A percentile compares a stretch with the other conserved stretches of the same genome.
These are phyloP conservation scores for Cryphonectria parasitica DNA, from an alignment of 2,329 filamentous ascomycete species.

Conservation along the genomic window DNA sequence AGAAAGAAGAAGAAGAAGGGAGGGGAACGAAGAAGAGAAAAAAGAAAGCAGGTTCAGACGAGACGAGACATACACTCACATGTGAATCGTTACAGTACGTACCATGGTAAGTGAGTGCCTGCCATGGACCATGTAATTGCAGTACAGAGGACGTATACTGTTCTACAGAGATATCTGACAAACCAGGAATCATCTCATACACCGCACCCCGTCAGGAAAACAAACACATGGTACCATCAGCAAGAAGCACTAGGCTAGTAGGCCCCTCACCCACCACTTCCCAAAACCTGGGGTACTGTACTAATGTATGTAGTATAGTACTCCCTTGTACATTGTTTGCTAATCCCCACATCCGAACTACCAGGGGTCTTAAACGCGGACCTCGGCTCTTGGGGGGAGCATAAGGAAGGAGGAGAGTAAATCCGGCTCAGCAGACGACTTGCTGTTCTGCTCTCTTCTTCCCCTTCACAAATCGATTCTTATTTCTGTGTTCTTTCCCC, in stretches of 20 bases:
- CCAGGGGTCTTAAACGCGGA: slow-evolving; percentile 19
- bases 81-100: background rate
- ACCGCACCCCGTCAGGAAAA: background rate
- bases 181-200: background rate
- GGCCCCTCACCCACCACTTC: background rate
- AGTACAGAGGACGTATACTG: background rate
- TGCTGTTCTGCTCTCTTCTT: background rate
- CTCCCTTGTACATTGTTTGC: background rate
- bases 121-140: background rate
- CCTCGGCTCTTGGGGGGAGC: slow-evolving; percentile 25
- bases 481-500: too few species aligned
- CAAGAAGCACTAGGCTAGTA: background rate
- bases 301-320: background rate
- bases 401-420: background rate
- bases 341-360: slow-evolving; percentile 23
- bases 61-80: background rate
- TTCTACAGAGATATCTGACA: background rate
- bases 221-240: background rate
- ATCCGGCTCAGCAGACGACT: background rate
- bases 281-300: background rate
- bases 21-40: too few species aligned
- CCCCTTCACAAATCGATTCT: background rate
- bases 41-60: background rate
- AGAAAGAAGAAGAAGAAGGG: background rate
- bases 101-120: background rate